phyloP scores from a whole-genome alignment of 495 filamentous ascomycete genomes.

The Emericellopsis terricola region DNA sequence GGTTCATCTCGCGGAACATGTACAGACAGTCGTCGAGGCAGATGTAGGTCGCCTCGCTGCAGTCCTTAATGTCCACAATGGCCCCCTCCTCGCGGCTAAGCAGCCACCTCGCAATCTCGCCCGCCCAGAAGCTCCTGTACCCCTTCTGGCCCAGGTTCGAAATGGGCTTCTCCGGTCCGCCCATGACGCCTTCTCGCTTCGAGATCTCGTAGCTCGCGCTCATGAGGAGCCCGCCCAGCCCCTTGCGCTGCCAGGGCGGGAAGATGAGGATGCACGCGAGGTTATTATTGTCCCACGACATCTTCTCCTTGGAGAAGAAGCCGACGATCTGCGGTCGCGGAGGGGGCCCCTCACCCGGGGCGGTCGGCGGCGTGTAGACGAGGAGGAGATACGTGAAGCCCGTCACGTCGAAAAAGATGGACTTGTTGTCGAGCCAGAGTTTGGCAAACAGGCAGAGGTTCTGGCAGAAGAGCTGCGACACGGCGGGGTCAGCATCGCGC shows the following conservation, averaged over 20 bases:
- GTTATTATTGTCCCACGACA: constrained; percentile 97
- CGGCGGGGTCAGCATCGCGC: constrained; percentile 4
- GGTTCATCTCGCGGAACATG: constrained; percentile 61
- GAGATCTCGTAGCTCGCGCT: constrained; percentile 85
- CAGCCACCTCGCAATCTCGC: constrained; percentile 50
- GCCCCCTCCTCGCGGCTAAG: constrained; percentile 23
- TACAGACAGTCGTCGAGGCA: constrained; percentile 62
- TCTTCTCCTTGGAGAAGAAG: constrained; percentile 97
- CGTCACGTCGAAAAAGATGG: constrained; percentile 90
- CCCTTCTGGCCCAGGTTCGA: constrained; percentile 65
- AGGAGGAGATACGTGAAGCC: constrained; percentile 94
- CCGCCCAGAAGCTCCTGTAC: constrained; percentile 71
- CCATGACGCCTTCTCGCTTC: constrained; percentile 65
- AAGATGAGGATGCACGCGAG: constrained; percentile 93
- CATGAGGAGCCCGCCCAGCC: constrained; percentile 80
- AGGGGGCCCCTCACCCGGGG: constrained; percentile 9
- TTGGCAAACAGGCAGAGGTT: constrained; percentile 96
- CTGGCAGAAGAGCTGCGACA: constrained; percentile 68
- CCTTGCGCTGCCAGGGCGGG: constrained; percentile 83
- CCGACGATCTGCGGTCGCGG: constrained; percentile 49
- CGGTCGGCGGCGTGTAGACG: constrained; percentile 36
- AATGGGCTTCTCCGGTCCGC: constrained; percentile 86
- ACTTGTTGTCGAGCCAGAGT: constrained; percentile 94
- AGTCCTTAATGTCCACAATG: constrained; percentile 19
- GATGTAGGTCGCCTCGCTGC: constrained; percentile 52